Base-by-base conservation (phyloP, 306 rosid species). In the Canavalia ensiformis region DNA sequence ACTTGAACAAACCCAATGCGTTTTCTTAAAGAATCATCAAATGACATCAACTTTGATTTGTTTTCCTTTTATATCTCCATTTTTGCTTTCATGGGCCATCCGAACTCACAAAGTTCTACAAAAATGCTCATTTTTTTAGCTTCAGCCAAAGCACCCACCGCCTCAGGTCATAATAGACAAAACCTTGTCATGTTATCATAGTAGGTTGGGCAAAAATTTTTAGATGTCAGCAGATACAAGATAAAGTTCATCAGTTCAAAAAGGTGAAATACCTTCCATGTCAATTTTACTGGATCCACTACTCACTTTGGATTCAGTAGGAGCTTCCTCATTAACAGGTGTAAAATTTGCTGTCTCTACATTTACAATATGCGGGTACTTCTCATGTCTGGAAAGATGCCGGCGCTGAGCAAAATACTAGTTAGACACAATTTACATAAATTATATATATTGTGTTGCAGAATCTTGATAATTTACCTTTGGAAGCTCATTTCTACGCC, bases 401-500 rank as follows among this genome's bases (percentile, higher is more conserved):
- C 81, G 86, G 6, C 66, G 85, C 97, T 91, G 89, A 81, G 60
- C 18, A 34, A 58, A 78, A 72, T 29, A 33, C 52, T 42, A 11
- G 70, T 79, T n/a, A 85, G 84, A 76, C 51, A 52, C 80, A 55
- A 70, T 62, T 74, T 59, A 56, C 37, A 79, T 47, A 77, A 33
- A 76, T 9, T 46, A 79, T 13, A 65, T 37, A 73, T 29, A 74
- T 31, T 72, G 42, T 34, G 56, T 41, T 52, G 49, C 37, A 72
- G 35, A 60, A 74, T 60, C 33, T 82, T 45, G 77, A 58, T 30
- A 58, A 52, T 33, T 47, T 87, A 95, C 99, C 97, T 93, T 87
- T 34, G 97, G 99, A 47, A 95, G 95, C 80, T 95, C 97, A 13
- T 69, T 80, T 70, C 71, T 82, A 82, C 68, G 94, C 78, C 99